Evolutionary conservation across 805 yeast species (phyloP), one percentile per base, ranked within the genome.

Genomic region (Kodamaea hsintzibuensis): DNA sequence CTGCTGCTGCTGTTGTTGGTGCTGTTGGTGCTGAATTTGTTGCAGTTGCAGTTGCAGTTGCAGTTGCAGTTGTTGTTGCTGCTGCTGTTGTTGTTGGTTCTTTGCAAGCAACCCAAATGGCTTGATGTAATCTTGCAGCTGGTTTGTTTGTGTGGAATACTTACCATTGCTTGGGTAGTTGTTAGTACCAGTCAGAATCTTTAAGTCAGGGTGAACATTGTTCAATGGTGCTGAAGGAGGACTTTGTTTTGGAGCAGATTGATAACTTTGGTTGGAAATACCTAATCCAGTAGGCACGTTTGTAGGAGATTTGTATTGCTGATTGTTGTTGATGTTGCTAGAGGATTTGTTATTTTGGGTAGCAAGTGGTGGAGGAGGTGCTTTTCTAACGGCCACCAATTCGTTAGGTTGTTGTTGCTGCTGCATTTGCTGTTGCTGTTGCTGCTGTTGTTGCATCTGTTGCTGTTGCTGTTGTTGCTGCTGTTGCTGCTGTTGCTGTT

Each of bases 351-450:
- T 38, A 12, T 35, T 42, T 10, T 49, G 46, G 7, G 52, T 40
- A 37, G 33, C 33, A 12, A 43, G 37, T 10, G 84, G 85, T 1
- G 85, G 85, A 6, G 82, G 76, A 5, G 86, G 87, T 0, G 87
- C 85, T 54, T 73, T 75, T 68, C 87, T 74, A 59, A 70, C 70
- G 7, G 86, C 85, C 1, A 77, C 67, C 54, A 81, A 61, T 30
- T 61, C 58, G 35, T 30, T 30, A 39, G 55, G 48, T n/a, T 55
- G 44, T 9, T 53, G 42, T 40, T 51, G 46, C 9, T 45, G 14
- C n/a, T 45, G 25, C 25, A 4, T 35, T 17, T 33, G 48, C 17
- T 17, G 10, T 47, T 42, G 18, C 46, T 47, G 17, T 22, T 17
- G 47, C 14, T 43, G 33, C 17, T 27, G 17, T 27, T 46, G 49